These are phyloP conservation scores for Eimeria mitis DNA, from an alignment of 169 alveolate genomes.

Conservation along the genomic window DNA sequence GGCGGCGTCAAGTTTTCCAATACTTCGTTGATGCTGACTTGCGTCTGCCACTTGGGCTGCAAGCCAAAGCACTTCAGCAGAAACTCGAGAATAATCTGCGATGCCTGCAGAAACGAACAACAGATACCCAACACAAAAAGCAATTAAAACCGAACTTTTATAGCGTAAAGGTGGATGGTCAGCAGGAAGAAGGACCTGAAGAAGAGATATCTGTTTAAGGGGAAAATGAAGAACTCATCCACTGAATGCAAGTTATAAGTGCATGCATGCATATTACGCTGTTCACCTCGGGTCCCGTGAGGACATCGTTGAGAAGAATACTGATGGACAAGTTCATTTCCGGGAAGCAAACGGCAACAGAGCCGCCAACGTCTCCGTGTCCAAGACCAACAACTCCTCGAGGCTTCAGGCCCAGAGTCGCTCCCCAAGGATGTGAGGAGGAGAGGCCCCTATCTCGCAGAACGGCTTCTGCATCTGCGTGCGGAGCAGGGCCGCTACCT, in stretches of 20 bases:
- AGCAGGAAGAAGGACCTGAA: background rate
- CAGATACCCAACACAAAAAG: background rate
- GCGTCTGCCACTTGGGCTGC: conserved; percentile 82
- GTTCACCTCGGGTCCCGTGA: conserved; percentile 84
- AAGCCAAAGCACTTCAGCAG: conserved; percentile 79
- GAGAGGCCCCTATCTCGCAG: conserved; percentile 52
- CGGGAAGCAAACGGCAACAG: conserved; percentile 85
- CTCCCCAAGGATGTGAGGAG: conserved; percentile 56
- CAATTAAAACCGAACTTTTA: background rate
- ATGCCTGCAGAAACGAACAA: conserved; percentile 62
- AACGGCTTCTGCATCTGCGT: conserved; percentile 32
- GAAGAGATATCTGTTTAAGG: background rate
- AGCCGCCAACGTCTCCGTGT: conserved; percentile 86
- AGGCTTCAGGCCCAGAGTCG: conserved; percentile 46
- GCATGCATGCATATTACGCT: background rate
- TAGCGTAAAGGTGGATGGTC: background rate
- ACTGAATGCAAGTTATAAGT: background rate
- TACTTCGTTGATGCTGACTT: conserved; percentile 75
- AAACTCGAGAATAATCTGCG: conserved; percentile 79
- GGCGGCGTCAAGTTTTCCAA: conserved; percentile 75
- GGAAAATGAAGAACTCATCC: background rate
- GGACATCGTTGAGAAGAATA: conserved; percentile 86
- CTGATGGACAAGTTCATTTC: conserved; percentile 83
- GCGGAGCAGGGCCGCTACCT: conserved; percentile 9
- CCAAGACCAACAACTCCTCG: conserved; percentile 84